Percentiles rank a stretch among this genome's conserved stretches.
Evolutionary conservation across 2,329 filamentous ascomycete species (phyloP).

Genomic region (Zalaria obscura): DNA sequence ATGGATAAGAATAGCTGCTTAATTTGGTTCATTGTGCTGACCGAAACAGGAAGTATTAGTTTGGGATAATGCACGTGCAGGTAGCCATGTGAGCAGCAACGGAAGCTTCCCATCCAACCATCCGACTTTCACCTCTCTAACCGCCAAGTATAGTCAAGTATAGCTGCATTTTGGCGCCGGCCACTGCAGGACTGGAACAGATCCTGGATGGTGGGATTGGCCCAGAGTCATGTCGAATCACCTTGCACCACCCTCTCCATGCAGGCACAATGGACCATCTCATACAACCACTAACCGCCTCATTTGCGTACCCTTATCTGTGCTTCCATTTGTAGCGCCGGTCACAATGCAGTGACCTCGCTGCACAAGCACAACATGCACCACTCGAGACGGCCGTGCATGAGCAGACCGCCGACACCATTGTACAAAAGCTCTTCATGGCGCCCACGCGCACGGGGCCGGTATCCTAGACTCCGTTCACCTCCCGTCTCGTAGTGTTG

Average conservation of each 20-base stretch:
- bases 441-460: constrained; percentile 27
- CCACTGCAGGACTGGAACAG: neutral
- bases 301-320: neutral
- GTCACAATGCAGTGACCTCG: neutral
- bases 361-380: constrained; percentile 15
- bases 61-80: too few species aligned
- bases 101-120: neutral
- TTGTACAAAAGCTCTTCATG: constrained; percentile 28
- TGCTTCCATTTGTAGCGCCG: neutral
- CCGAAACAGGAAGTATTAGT: too few species aligned
- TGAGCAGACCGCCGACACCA: constrained; percentile 6
- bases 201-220: neutral
- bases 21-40: too few species aligned
- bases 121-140: neutral
- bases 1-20: too few species aligned
- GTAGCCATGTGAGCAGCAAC: neutral
- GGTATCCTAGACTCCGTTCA: constrained; percentile 4
- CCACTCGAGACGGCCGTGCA: constrained; percentile 6
- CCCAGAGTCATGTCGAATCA: neutral
- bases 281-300: neutral
- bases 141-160: neutral
- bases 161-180: neutral
- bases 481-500: neutral
- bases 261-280: neutral
- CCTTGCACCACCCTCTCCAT: neutral